Percentiles rank a stretch among this genome's conserved stretches.
phyloP scores from a whole-genome alignment of 305 asterid species.

The Fraxinus latifolia region DNA sequence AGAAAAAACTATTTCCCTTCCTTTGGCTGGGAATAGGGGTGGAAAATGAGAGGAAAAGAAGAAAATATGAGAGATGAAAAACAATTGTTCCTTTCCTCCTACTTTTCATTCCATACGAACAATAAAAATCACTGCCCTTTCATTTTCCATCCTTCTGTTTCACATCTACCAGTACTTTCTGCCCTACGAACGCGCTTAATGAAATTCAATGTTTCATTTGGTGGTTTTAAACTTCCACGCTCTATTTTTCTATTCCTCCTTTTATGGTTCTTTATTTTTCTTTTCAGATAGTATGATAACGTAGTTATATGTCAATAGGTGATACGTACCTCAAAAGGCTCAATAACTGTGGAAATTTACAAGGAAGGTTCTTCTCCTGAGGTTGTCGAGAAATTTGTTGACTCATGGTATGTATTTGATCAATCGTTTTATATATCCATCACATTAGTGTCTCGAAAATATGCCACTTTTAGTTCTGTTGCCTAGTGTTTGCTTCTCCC shows the following conservation, averaged over 20 bases:
- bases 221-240: slow-evolving; percentile 8
- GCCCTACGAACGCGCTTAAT: background rate
- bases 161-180: background rate
- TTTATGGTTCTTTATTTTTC: slow-evolving; percentile 1
- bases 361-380: slow-evolving; percentile 87
- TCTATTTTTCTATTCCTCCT: slow-evolving; percentile 14
- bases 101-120: background rate
- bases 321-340: slow-evolving; percentile 76
- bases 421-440: slow-evolving; percentile 16
- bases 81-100: background rate
- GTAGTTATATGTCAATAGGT: slow-evolving; percentile 41
- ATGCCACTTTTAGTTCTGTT: background rate
- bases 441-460: slow-evolving; percentile 4
- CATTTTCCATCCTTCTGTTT: background rate
- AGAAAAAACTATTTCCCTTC: background rate
- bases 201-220: background rate
- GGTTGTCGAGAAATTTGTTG: slow-evolving; percentile 60
- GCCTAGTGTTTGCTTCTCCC: background rate
- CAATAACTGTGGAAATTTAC: slow-evolving; percentile 71
- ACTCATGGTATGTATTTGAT: slow-evolving; percentile 49
- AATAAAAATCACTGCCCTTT: background rate
- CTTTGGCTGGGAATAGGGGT: background rate
- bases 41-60: too few relatives aligned
- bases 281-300: slow-evolving; percentile 11
- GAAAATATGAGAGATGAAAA: background rate